A percentile compares a stretch with the other conserved stretches of the same genome.
Evolutionary conservation across 2,329 filamentous ascomycete species (phyloP).

Genomic region (Calonectria ilicicola): DNA sequence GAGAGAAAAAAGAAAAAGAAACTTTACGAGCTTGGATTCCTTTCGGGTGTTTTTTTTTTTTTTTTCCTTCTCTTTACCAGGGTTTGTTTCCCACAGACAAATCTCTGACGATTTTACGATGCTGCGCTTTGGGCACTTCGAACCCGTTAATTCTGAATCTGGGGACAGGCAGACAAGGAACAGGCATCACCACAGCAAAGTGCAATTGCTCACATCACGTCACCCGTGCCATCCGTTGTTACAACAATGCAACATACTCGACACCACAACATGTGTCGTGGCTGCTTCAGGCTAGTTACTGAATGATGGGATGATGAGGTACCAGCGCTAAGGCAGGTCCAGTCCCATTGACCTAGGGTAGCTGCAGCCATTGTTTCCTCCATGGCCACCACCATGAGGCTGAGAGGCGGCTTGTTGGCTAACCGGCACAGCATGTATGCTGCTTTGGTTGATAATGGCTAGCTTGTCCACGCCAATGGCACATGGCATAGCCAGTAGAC

Average conservation of each 20-base stretch:
- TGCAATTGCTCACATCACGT: background rate
- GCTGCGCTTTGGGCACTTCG: background rate
- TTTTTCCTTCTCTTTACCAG: background rate
- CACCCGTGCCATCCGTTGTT: background rate
- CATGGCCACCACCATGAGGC: background rate
- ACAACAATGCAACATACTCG: background rate
- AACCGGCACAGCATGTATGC: background rate
- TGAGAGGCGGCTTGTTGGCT: background rate
- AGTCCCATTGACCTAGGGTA: background rate
- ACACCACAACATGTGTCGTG: background rate
- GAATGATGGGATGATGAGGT: background rate
- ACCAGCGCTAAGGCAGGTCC: slow-evolving; percentile 1
- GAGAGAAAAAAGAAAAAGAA: background rate
- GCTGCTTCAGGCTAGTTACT: background rate
- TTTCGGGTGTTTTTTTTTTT: background rate
- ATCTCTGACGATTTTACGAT: background rate
- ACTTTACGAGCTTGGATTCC: background rate
- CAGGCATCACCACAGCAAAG: background rate
- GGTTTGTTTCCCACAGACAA: background rate
- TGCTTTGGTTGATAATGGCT: background rate
- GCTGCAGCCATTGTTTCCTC: background rate
- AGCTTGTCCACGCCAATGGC: background rate
- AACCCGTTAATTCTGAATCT: background rate
- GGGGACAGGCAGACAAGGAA: background rate
- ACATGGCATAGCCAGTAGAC: background rate